phyloP scores from a whole-genome alignment of 192 early-diverging fungal species.

The Umbelopsis ramanniana region DNA sequence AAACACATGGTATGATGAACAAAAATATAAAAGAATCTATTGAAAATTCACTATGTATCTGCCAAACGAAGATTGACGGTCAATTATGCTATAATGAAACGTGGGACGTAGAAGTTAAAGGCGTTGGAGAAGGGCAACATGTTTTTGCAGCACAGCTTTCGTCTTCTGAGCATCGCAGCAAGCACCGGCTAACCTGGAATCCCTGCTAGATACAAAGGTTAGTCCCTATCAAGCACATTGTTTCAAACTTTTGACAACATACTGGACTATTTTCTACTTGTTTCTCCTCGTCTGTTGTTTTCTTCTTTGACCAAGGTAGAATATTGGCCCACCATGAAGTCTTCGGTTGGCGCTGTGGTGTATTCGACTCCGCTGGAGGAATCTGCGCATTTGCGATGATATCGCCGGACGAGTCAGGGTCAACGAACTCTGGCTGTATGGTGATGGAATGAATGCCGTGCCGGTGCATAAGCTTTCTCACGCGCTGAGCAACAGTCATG shows the following conservation, averaged over 20 bases:
- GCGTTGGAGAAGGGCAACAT: constrained; percentile 37
- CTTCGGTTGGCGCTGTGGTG: not conserved
- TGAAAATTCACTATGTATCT: not conserved
- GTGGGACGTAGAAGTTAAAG: not conserved
- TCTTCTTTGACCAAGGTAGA: not conserved
- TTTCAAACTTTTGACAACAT: not conserved
- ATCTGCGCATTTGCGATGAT: not conserved
- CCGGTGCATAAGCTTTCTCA: constrained; percentile 79
- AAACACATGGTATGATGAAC: too few relatives aligned
- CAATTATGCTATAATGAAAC: not conserved
- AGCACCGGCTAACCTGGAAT: constrained; percentile 16
- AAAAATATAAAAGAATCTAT: not conserved
- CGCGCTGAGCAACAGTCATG: constrained; percentile 68
- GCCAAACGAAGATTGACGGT: not conserved
- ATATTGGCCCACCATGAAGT: not conserved
- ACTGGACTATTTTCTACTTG: not conserved
- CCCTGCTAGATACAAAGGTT: not conserved
- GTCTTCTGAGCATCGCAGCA: constrained; percentile 37
- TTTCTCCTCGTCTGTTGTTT: not conserved
- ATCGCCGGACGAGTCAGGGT: constrained; percentile 2
- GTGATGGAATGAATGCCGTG: constrained; percentile 88
- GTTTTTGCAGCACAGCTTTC: constrained; percentile 40
- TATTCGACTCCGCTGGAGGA: not conserved
- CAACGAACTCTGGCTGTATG: constrained; percentile 89
- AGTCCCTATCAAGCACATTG: not conserved